These are phyloP conservation scores for Colletotrichum orbiculare DNA, from an alignment of 2,329 filamentous ascomycete species.

Conservation along the genomic window DNA sequence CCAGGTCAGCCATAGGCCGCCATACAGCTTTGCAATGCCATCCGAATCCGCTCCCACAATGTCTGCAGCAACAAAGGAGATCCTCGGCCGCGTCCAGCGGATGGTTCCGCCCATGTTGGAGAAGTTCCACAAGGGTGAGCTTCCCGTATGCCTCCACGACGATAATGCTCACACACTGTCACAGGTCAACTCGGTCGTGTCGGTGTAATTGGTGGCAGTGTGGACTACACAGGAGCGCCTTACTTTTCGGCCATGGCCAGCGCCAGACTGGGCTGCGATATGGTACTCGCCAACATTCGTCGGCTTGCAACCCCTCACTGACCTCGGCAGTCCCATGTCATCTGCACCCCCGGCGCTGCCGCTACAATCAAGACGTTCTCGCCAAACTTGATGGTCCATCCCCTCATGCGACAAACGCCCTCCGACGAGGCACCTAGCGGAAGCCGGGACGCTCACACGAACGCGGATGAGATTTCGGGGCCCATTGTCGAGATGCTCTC, in stretches of 20 bases:
- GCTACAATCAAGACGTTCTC: slow-evolving; percentile 97
- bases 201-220: slow-evolving; percentile 92
- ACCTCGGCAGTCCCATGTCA: slow-evolving; percentile 80
- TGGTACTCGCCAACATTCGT: slow-evolving; percentile 65
- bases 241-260: slow-evolving; percentile 99
- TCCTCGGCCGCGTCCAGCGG: slow-evolving; percentile 84
- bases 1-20: background rate
- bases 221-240: slow-evolving; percentile 96
- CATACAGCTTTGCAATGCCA: slow-evolving; percentile 24
- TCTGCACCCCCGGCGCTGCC: slow-evolving; percentile 90
- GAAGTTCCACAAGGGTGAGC: slow-evolving; percentile 91
- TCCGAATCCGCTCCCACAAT: slow-evolving; percentile 56
- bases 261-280: slow-evolving; percentile 87
- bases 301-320: background rate
- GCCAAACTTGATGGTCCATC: slow-evolving; percentile 98
- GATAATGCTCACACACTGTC: background rate
- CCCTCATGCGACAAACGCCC: slow-evolving; percentile 84
- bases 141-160: slow-evolving; percentile 7
- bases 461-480: slow-evolving; percentile 70
- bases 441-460: slow-evolving; percentile 56
- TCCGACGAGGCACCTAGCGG: slow-evolving; percentile 50
- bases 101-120: slow-evolving; percentile 96
- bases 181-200: slow-evolving; percentile 91
- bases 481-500: slow-evolving; percentile 83
- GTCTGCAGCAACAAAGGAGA: slow-evolving; percentile 77